Conservation (phyloP, 202 grass and related monocot genomes). For the Zoysia matrella region DNA sequence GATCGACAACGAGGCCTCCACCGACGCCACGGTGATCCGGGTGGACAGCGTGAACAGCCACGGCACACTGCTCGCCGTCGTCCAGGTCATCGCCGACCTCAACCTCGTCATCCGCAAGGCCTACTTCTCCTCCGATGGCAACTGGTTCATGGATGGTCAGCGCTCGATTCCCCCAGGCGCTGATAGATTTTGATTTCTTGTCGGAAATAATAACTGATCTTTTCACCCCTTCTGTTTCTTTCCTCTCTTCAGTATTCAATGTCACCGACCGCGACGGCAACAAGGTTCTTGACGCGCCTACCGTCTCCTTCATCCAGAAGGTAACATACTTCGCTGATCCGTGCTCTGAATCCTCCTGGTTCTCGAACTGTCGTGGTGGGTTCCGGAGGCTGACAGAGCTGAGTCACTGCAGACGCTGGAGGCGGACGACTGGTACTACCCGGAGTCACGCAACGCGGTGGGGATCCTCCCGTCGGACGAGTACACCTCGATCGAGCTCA, state of each 20-base stretch:
- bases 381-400: neutral
- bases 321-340: slow-evolving; percentile 28
- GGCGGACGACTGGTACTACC: slow-evolving; percentile 1
- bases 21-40: slow-evolving; percentile 74
- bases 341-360: neutral
- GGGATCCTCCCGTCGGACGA: slow-evolving; percentile 42
- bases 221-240: neutral
- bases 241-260: slow-evolving; percentile 66
- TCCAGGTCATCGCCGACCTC: slow-evolving; percentile 76
- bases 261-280: slow-evolving; percentile 72
- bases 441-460: neutral
- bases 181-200: neutral
- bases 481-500: slow-evolving; percentile 57
- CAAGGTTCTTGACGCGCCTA: slow-evolving; percentile 66
- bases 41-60: slow-evolving; percentile 79
- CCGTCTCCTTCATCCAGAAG: slow-evolving; percentile 69
- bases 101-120: slow-evolving; percentile 69
- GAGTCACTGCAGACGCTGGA: no score
- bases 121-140: slow-evolving; percentile 74
- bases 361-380: neutral
- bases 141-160: slow-evolving; percentile 87
- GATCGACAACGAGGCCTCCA: slow-evolving; percentile 70
- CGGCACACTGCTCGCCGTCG: slow-evolving; percentile 72
- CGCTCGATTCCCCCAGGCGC: no score
- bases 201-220: no score